Evolutionary conservation across 192 early-diverging fungal genomes (phyloP), one percentile per base, ranked within the genome.

Genomic region (Gryganskiella cystojenkinii): DNA sequence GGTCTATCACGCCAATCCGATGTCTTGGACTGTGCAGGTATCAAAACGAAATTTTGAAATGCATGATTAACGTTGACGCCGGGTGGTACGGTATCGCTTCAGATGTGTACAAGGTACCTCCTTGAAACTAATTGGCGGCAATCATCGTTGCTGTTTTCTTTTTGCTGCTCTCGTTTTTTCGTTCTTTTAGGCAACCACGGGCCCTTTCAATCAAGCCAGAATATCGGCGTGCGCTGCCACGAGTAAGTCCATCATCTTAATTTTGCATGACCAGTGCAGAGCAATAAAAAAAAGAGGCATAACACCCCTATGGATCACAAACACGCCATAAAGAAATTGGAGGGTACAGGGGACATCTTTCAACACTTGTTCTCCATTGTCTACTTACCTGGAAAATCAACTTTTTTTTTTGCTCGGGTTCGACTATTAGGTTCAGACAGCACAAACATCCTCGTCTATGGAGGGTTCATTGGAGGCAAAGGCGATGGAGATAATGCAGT

Each of bases 21-120:
- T 52, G 35, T 15, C 14, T 0, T 76, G 72, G 72, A 57, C 59
- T 2, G 61, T 45, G 5, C 72, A 76, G 43, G 72, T 76, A 67
- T 53, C 9, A 5, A 19, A 17, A 31, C 53, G 35, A 17, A 35
- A 22, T 30, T 20, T 42, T 25, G 52, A 31, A 3, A 10, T 2
- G 47, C n/a, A n/a, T 50, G n/a, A n/a, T n/a, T n/a, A n/a, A n/a
- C n/a, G n/a, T n/a, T n/a, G n/a, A n/a, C n/a, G n/a, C n/a, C n/a
- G n/a, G n/a, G n/a, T 50, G 2, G 52, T 30, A 30, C 52, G 37
- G 37, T 40, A 40, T 40, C 37, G 13, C 13, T 40, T 9, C 5
- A 9, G 37, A 40, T 13, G 7, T 13, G 5, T 40, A 5, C 37
- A 5, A 9, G 5, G 7, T 40, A 5, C 13, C 37, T 13, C 37